Evolutionary conservation across 495 filamentous ascomycete species (phyloP), one percentile per base, ranked within the genome.

Genomic region (Glonium stellatum): DNA sequence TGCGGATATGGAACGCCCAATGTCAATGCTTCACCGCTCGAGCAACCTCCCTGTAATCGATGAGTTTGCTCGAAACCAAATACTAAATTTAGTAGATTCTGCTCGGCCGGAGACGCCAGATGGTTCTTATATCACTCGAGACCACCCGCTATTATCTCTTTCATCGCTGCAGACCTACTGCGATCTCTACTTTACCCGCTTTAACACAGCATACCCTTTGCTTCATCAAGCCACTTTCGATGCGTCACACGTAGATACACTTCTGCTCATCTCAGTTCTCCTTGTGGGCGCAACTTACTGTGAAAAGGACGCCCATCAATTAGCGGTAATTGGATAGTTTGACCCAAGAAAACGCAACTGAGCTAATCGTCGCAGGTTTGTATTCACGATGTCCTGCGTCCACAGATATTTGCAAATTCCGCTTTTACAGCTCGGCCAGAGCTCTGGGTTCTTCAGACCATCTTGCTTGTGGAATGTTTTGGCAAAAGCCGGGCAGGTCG

Each of bases 401-500:
- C 64, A 4, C 64, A 62, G 34, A 66, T 66, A n/a, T 66, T 66
- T 50, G 59, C 64, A 4, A 63, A 62, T 27, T 55, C 49, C n/a
- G 59, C 59, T 44, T 66, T 66, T 41, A 62, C 59, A 31, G 60
- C 64, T 13, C 57, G 57, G 18, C 64, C 64, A 0, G 55, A 62
- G 2, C 51, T 66, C 2, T 66, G 64, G 64, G 60, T 66, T 4
- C 67, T 82, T 1, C 80, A 83, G 57, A 77, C 79, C 1, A 79
- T 83, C 63, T 69, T 83, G 53, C 68, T 84, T n/a, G 78, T 83
- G 19, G 80, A 82, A 59, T 80, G 79, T 36, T 83, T 82, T 62
- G 81, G 82, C 18, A 82, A 82, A 64, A 78, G 76, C 55, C 70
- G 79, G 55, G 79, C 79, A 0, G 80, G 81, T 0, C 77, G 77